Evolutionary conservation across 2,329 filamentous ascomycete genomes (phyloP).

Genomic region (Nothophoma quercina): DNA sequence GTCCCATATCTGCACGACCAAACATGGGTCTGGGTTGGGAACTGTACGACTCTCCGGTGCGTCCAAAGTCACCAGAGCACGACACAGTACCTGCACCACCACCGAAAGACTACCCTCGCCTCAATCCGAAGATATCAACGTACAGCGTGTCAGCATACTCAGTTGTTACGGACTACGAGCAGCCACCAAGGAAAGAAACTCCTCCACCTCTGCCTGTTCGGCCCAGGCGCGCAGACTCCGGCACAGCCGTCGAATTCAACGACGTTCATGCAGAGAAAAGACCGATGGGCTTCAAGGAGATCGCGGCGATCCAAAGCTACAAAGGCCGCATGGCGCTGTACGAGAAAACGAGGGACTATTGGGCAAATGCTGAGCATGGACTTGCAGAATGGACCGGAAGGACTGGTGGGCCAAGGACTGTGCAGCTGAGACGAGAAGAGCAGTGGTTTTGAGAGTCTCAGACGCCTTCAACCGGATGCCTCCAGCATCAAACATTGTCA

Average conservation of each 20-base stretch:
- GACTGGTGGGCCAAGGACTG: conserved; percentile 15
- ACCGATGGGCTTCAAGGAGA: conserved; percentile 44
- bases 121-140: conserved; percentile 9
- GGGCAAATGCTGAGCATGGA: conserved; percentile 46
- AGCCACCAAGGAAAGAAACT: neutral
- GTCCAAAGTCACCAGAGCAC: neutral
- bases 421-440: conserved; percentile 6
- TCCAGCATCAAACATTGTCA: neutral
- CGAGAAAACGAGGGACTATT: conserved; percentile 44
- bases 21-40: neutral
- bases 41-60: neutral
- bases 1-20: neutral
- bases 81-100: conserved; percentile 17
- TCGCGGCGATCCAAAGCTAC: conserved; percentile 34
- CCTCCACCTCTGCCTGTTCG: conserved; percentile 12
- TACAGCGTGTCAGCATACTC: conserved; percentile 3
- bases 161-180: neutral
- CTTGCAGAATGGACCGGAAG: conserved; percentile 38
- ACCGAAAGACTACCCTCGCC: conserved; percentile 1
- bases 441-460: neutral
- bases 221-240: conserved; percentile 41
- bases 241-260: conserved; percentile 40
- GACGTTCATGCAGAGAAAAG: conserved; percentile 26
- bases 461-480: neutral
- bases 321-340: conserved; percentile 43